Percentiles rank a stretch among this genome's conserved stretches.
These are phyloP conservation scores for Globisporangium emineosum DNA, from an alignment of 352 stramenopile species.

Conservation along the genomic window DNA sequence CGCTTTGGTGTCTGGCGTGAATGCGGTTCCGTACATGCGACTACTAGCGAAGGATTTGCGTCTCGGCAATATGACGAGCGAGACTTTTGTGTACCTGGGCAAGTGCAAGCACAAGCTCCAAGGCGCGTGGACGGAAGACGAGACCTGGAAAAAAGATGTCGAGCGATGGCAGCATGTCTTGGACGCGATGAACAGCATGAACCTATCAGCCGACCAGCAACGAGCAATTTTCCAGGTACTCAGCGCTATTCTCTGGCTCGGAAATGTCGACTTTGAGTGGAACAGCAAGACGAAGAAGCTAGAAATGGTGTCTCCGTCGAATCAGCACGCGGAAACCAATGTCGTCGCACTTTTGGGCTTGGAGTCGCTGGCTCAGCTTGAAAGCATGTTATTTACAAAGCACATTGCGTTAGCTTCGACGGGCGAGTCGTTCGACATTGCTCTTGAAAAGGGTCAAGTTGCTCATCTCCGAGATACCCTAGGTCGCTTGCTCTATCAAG, in stretches of 20 bases:
- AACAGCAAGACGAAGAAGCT: slow-evolving; percentile 24
- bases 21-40: slow-evolving; percentile 32
- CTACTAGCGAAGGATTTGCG: slow-evolving; percentile 34
- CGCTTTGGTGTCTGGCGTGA: slow-evolving; percentile 56
- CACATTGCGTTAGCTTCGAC: slow-evolving; percentile 43
- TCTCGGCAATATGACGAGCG: slow-evolving; percentile 33
- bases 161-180: slow-evolving; percentile 67
- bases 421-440: slow-evolving; percentile 50
- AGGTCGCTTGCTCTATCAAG: slow-evolving; percentile 54
- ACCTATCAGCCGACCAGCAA: slow-evolving; percentile 34
- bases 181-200: slow-evolving; percentile 41
- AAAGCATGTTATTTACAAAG: slow-evolving; percentile 49
- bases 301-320: slow-evolving; percentile 21
- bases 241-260: slow-evolving; percentile 69
- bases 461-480: slow-evolving; percentile 50
- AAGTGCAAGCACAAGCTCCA: slow-evolving; percentile 31
- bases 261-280: slow-evolving; percentile 55
- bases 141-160: slow-evolving; percentile 54
- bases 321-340: slow-evolving; percentile 17
- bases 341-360: slow-evolving; percentile 39
- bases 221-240: slow-evolving; percentile 57
- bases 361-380: slow-evolving; percentile 23
- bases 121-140: slow-evolving; percentile 26
- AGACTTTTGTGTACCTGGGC: slow-evolving; percentile 52
- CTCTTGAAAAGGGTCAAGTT: slow-evolving; percentile 44